Conservation (phyloP, 1,284 basidiomycete species). For the Pisolithus thermaeus region DNA sequence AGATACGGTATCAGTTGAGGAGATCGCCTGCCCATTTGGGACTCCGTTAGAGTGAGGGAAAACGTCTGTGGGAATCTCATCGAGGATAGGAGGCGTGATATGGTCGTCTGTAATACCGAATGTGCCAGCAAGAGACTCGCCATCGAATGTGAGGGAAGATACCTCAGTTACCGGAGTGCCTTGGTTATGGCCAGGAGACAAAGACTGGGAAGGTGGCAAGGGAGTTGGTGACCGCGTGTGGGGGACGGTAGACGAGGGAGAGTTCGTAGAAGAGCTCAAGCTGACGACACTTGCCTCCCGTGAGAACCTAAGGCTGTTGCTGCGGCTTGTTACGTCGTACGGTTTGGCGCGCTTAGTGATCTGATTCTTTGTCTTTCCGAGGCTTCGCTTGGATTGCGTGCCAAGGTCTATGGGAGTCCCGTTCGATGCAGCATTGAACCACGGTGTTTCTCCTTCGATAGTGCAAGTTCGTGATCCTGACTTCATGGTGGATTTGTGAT, state of each 20-base stretch:
- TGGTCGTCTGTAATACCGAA: slow-evolving; percentile 9
- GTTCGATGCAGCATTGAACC: slow-evolving; percentile 32
- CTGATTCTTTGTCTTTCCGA: slow-evolving; percentile 27
- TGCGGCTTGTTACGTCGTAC: slow-evolving; percentile 48
- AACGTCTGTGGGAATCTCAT: slow-evolving; percentile 5
- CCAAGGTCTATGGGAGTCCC: slow-evolving; percentile 25
- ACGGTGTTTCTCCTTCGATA: slow-evolving; percentile 33
- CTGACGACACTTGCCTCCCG: slow-evolving; percentile 50
- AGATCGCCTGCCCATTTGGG: slow-evolving; percentile 11
- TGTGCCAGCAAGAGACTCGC: slow-evolving; percentile 1
- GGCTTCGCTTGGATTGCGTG: slow-evolving; percentile 40
- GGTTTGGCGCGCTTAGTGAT: slow-evolving; percentile 50
- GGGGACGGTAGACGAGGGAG: slow-evolving; percentile 25
- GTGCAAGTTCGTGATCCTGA: slow-evolving; percentile 17
- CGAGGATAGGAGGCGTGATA: slow-evolving; percentile 9
- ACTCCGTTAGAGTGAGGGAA: slow-evolving; percentile 14
- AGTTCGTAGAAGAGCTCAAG: slow-evolving; percentile 43
- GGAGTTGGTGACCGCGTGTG: slow-evolving; percentile 49
- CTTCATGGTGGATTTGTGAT: slow-evolving; percentile 80
- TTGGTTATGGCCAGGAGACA: slow-evolving; percentile 7
- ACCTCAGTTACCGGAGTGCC: slow-evolving; percentile 6
- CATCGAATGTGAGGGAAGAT: slow-evolving; percentile 7
- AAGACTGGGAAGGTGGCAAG: slow-evolving; percentile 15
- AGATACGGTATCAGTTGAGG: slow-evolving; percentile 15
- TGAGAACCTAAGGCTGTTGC: slow-evolving; percentile 31